phyloP scores from a whole-genome alignment of 169 alveolate genomes.

The Amoebophrya sp. region DNA sequence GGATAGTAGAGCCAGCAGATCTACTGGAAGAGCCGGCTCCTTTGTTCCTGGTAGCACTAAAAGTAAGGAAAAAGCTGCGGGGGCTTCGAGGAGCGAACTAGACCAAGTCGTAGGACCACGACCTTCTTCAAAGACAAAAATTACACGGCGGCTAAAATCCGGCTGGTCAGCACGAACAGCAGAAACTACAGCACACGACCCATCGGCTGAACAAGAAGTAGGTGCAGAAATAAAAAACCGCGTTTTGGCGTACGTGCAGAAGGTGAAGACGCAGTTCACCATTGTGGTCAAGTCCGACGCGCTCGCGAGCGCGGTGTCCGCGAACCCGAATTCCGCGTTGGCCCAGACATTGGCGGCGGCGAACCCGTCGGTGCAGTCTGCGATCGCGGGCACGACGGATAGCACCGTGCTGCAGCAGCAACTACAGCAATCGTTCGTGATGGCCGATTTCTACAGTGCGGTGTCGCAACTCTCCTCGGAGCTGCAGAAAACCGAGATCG shows the following conservation, averaged over 20 bases:
- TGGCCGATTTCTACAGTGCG: background rate
- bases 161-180: too few species aligned
- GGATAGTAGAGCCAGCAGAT: too few species aligned
- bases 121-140: background rate
- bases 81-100: too few species aligned
- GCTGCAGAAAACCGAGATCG: background rate
- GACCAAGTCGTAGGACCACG: too few species aligned
- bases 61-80: background rate
- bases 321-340: background rate
- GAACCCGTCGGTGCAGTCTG: background rate
- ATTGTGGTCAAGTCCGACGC: background rate
- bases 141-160: background rate
- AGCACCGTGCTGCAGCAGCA: background rate
- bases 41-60: background rate
- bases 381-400: background rate
- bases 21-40: too few species aligned
- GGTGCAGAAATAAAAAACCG: background rate
- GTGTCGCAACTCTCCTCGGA: background rate
- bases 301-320: background rate
- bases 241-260: background rate
- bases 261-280: background rate
- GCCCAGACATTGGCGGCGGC: background rate
- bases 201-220: background rate
- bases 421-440: background rate
- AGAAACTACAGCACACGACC: too few species aligned